Evolutionary conservation across 208 protist genomes (phyloP), one percentile per base, ranked within the genome.

Genomic region (Giardia duodenalis): DNA sequence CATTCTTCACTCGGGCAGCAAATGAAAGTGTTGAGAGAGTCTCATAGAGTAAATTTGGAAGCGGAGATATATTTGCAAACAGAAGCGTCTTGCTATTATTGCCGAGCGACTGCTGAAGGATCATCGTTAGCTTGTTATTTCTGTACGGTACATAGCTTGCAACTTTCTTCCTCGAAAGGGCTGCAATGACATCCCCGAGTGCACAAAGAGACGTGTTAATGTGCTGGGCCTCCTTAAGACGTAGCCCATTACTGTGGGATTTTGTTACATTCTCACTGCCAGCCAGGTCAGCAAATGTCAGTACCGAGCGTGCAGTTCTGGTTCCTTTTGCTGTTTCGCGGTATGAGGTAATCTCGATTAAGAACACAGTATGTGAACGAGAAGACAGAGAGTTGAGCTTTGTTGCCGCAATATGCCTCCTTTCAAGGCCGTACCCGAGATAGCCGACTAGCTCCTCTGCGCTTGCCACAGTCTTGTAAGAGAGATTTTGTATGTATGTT

Each of bases 211-310:
- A 97, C 92, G 97, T 97, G 95, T 98, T 98, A 92, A 98, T 98
- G 90, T 96, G 94, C 67, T 97, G 96, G 3, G 96, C 96, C 95
- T 98, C 97, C 94, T 95, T 96, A 94, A 97, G 95, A 67, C 90
- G 93, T 45, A 97, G 96, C 39, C 96, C 97, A 0, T 94, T 96
- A n/a, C 95, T 95, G 1, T 96, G 96, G 43, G 96, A 97, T 92
- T 97, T 95, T 46, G 95, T 92, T 2, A 97, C 90, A 46, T 96
- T 94, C 95, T 98, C 97, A 47, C 95, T 96, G 44, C 97, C 97
- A 10, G 97, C 97, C 47, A 98, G 95, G 93, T 98, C 97, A 67
- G 97, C 95, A 92, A 98, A 94, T 93, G 97, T 97, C 39, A 98
- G 94, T 92, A 88, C 97, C 97, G 93, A 96, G 96, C 92, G 96